phyloP scores from a whole-genome alignment of 768 basidiomycete species.

The Boletus huronensis region DNA sequence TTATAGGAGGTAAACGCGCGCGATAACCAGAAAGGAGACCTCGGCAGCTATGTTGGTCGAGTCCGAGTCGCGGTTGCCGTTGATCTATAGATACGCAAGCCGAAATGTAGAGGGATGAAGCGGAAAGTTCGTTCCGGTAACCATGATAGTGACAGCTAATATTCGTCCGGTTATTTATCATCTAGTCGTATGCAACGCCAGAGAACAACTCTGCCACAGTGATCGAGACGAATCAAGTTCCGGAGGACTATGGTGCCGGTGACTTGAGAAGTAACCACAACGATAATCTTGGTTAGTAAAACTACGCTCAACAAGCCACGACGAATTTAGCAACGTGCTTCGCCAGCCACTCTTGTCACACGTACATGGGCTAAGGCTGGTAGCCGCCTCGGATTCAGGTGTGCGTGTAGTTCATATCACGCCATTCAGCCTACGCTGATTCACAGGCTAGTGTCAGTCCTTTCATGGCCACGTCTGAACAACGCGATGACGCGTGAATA shows the following conservation, averaged over 20 bases:
- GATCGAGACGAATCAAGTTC: slow-evolving; percentile 13
- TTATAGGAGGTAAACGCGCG: slow-evolving; percentile 9
- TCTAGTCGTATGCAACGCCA: neutral
- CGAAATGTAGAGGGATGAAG: slow-evolving; percentile 2
- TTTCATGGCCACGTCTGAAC: slow-evolving; percentile 4
- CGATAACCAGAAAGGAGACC: slow-evolving; percentile 2
- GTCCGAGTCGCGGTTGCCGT: neutral
- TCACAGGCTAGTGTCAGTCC: slow-evolving; percentile 3
- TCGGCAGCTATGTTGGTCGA: neutral
- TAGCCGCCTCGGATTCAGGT: slow-evolving; percentile 4
- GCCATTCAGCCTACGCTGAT: neutral
- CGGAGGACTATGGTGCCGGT: slow-evolving; percentile 13
- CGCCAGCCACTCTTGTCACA: neutral
- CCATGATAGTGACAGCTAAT: slow-evolving; percentile 3
- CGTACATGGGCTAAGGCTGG: neutral
- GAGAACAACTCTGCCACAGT: slow-evolving; percentile 9
- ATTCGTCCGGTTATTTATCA: slow-evolving; percentile 15
- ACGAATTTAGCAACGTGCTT: slow-evolving; percentile 14
- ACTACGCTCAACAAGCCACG: slow-evolving; percentile 2
- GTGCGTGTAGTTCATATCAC: slow-evolving; percentile 11
- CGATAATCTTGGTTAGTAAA: slow-evolving; percentile 8
- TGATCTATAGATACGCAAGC: neutral
- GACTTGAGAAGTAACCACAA: slow-evolving; percentile 19
- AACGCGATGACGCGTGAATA: slow-evolving; percentile 5
- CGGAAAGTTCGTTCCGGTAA: slow-evolving; percentile 7